Base-by-base conservation (phyloP, 1,284 basidiomycete species). In the Lentinus polychrous region DNA sequence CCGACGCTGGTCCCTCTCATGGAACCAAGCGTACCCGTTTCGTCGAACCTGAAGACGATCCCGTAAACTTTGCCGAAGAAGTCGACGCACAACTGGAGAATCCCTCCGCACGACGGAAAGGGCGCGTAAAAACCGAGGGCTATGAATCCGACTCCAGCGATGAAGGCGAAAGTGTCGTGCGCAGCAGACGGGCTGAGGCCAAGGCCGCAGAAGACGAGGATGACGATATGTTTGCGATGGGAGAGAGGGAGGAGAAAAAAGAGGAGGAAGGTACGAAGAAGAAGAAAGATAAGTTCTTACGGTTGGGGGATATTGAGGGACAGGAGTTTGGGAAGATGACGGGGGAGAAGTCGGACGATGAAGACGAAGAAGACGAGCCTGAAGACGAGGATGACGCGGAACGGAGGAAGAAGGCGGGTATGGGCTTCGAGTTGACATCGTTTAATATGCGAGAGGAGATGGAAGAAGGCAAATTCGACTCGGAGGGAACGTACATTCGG, bases 401-500 rank as follows among this genome's bases (percentile, higher is more conserved):
- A 62, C 74, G 83, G 59, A 68, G 76, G 62, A 82, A 79, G 69
- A 91, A 90, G 62, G 81, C 76, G 24, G 91, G 89, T 20, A 95
- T 96, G 94, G 96, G 94, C 1, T 93, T 75, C 66, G 89, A 94
- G 60, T 65, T 98, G 11, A 94, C 91, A 7, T 88, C 89, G 27
- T 99, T 99, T 79, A 97, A 99, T 67, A 98, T 99, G 96, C 89
- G 94, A 56, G 86, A 90, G 56, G 96, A 99, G 76, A 94, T 99
- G 86, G 84, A 91, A 60, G 91, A 96, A 64, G 96, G 96, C 31
- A 90, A 93, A 59, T 97, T 99, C 71, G 87, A 93, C 8, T 90
- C 88, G 49, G 95, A 98, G 59, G 96, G 96, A 41, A 83, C 69
- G 73, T 8, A 63, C 61, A 37, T 67, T 59, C 53, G 86, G 71